Percentiles rank a stretch among this genome's conserved stretches.
Evolutionary conservation across 345 rosid species (phyloP).

Genomic region (Eucalyptus regnans): DNA sequence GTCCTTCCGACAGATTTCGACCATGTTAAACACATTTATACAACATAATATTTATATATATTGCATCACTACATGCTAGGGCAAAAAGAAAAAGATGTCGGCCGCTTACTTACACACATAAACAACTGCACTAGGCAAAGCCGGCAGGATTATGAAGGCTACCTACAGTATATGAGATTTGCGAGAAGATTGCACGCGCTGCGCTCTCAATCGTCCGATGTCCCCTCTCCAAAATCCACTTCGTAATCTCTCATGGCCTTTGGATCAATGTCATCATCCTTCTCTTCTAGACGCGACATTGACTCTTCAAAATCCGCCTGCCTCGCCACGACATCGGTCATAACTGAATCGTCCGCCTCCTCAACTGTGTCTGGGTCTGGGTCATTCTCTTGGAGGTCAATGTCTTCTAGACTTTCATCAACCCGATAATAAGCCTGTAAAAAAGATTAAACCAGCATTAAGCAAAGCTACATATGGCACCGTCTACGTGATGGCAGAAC

Average conservation of each 20-base stretch:
- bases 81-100: neutral
- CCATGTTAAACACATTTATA: neutral
- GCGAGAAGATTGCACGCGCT: neutral
- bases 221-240: neutral
- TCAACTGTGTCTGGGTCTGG: neutral
- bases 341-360: neutral
- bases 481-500: neutral
- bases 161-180: neutral
- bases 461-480: neutral
- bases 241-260: neutral
- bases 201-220: neutral
- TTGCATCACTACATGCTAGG: neutral
- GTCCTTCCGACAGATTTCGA: neutral
- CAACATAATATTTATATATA: too few relatives aligned
- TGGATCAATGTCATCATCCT: neutral
- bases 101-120: neutral
- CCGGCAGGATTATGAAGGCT: neutral
- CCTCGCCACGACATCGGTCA: neutral
- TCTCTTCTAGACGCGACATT: neutral
- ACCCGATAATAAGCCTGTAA: constrained; percentile 46
- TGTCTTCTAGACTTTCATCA: constrained; percentile 20
- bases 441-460: neutral
- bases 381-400: neutral
- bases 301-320: neutral
- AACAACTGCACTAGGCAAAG: neutral